Percentiles rank a stretch among this genome's conserved stretches.
phyloP scores from a whole-genome alignment of 441 rosid genomes.

The Macaranga tanarius region DNA sequence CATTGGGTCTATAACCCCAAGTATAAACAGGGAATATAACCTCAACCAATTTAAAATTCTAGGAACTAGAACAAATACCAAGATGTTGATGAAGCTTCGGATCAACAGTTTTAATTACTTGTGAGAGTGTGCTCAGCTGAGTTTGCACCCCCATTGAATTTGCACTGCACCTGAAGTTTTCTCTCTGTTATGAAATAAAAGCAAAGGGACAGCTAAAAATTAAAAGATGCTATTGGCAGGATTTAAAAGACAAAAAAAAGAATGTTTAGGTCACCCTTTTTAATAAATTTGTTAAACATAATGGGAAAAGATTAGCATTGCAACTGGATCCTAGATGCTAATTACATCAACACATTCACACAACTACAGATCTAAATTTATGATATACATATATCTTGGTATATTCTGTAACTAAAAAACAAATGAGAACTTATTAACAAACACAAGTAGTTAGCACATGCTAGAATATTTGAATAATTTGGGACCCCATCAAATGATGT shows the following conservation, averaged over 20 bases:
- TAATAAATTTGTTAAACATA: slow-evolving; percentile 2
- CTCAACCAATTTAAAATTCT: slow-evolving; percentile 14
- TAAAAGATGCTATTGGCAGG: slow-evolving; percentile 11
- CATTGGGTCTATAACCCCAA: slow-evolving; percentile 8
- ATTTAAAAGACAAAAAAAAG: slow-evolving; percentile 7
- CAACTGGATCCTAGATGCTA: not conserved
- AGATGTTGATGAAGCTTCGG: slow-evolving; percentile 95
- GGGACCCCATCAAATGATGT: too few relatives aligned
- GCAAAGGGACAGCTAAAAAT: slow-evolving; percentile 9
- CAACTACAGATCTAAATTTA: not conserved
- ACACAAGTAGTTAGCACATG: not conserved
- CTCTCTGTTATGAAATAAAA: slow-evolving; percentile 58
- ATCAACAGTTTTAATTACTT: slow-evolving; percentile 77
- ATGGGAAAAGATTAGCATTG: not conserved
- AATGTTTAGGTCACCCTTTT: slow-evolving; percentile 1
- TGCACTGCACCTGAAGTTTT: slow-evolving; percentile 71
- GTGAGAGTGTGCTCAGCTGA: slow-evolving; percentile 77
- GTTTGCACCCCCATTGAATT: slow-evolving; percentile 86
- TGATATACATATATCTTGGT: not conserved
- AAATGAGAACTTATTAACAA: not conserved
- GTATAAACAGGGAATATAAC: not conserved
- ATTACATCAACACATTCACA: not conserved
- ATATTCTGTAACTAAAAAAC: not conserved
- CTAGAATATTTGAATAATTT: not conserved
- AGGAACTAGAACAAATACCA: slow-evolving; percentile 45